A percentile compares a stretch with the other conserved stretches of the same genome.
Evolutionary conservation across 352 stramenopile species (phyloP).

Genomic region (Peronosclerospora sorghi): DNA sequence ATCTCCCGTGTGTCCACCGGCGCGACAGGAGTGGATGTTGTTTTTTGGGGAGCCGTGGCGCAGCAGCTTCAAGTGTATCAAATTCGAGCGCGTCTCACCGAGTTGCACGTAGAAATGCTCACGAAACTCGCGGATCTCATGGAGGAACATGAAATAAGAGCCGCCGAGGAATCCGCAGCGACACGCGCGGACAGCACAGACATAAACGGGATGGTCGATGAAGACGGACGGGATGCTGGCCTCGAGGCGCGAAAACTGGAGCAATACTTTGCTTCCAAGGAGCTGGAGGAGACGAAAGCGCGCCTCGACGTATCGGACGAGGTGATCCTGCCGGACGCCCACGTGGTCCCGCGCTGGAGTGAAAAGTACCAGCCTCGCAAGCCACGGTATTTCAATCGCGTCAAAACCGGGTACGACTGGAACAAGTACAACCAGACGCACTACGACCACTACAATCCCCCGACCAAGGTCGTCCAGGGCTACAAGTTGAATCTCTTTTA

Average conservation of each 20-base stretch:
- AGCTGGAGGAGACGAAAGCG: too few species aligned
- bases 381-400: constrained; percentile 97
- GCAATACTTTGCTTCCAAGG: constrained; percentile 45
- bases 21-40: constrained; percentile 72
- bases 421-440: constrained; percentile 99
- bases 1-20: constrained; percentile 56
- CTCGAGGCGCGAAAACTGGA: too few species aligned
- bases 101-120: too few species aligned
- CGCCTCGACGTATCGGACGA: too few species aligned
- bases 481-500: constrained; percentile 99
- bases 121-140: too few species aligned
- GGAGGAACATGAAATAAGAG: too few species aligned
- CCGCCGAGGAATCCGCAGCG: too few species aligned
- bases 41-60: constrained; percentile 30
- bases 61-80: too few species aligned
- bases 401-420: constrained; percentile 99
- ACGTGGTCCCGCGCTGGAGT: too few species aligned
- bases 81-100: too few species aligned
- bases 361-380: constrained; percentile 97
- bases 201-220: constrained; percentile 33
- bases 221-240: too few species aligned
- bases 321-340: too few species aligned
- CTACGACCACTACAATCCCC: constrained; percentile 98
- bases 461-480: constrained; percentile 98
- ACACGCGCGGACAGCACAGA: constrained; percentile 9